Percentiles rank a stretch among this genome's conserved stretches.
Evolutionary conservation across 768 basidiomycete species (phyloP).

Genomic region (Inosperma sp.): DNA sequence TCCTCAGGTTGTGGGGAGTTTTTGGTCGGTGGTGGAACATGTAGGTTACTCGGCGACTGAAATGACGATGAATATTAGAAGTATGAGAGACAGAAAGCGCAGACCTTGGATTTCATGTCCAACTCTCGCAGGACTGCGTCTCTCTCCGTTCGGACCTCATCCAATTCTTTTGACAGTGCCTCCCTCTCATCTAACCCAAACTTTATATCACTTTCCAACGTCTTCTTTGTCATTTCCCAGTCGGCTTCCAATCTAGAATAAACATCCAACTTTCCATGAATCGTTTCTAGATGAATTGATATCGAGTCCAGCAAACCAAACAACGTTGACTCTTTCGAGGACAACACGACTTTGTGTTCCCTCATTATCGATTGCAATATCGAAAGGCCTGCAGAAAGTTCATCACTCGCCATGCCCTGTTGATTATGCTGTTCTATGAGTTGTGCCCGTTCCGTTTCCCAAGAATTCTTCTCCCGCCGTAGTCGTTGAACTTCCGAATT

Average conservation of each 20-base stretch:
- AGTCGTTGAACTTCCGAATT: slow-evolving; percentile 45
- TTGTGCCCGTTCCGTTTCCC: slow-evolving; percentile 46
- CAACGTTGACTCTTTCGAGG: slow-evolving; percentile 47
- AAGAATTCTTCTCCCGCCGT: slow-evolving; percentile 44
- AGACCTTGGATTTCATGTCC: slow-evolving; percentile 36
- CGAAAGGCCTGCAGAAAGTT: slow-evolving; percentile 48
- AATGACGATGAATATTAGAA: background rate
- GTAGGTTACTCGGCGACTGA: slow-evolving; percentile 9
- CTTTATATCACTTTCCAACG: slow-evolving; percentile 48
- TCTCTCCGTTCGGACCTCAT: slow-evolving; percentile 46
- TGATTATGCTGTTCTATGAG: slow-evolving; percentile 36
- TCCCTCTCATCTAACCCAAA: slow-evolving; percentile 45
- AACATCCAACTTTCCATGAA: slow-evolving; percentile 42
- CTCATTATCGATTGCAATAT: slow-evolving; percentile 50
- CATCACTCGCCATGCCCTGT: slow-evolving; percentile 36
- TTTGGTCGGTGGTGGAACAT: too few relatives aligned
- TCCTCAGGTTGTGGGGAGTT: too few relatives aligned
- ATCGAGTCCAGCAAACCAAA: slow-evolving; percentile 47
- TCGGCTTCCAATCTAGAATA: slow-evolving; percentile 42
- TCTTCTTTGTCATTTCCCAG: slow-evolving; percentile 42
- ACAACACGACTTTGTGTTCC: slow-evolving; percentile 52
- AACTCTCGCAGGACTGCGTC: slow-evolving; percentile 48
- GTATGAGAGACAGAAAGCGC: background rate
- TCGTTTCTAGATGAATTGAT: slow-evolving; percentile 45
- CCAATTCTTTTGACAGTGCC: slow-evolving; percentile 46